These are phyloP conservation scores for Groenewaldozyma tartarivorans DNA, from an alignment of 805 yeast species.

Conservation along the genomic window DNA sequence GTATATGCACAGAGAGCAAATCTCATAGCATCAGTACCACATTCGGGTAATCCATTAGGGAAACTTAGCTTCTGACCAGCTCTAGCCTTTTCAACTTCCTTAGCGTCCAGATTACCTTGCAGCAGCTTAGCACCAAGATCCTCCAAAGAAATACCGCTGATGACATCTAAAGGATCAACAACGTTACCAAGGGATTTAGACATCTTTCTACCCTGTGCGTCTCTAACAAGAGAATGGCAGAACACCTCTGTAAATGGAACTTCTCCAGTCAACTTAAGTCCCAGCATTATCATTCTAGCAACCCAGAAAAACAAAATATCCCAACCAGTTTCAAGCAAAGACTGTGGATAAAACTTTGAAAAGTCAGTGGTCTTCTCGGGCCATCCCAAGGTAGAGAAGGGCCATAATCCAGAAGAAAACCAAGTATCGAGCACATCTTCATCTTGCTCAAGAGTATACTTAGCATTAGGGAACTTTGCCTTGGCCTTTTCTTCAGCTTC, in stretches of 20 bases:
- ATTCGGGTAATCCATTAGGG: conserved; percentile 97
- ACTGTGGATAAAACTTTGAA: conserved; percentile 76
- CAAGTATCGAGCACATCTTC: conserved; percentile 98
- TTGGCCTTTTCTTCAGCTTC: conserved; percentile 83
- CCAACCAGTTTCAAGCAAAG: conserved; percentile 98
- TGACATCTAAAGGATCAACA: conserved; percentile 91
- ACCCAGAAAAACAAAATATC: conserved; percentile 99
- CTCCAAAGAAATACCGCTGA: conserved; percentile 74
- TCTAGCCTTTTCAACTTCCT: conserved; percentile 78
- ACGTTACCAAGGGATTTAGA: conserved; percentile 97
- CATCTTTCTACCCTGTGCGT: conserved; percentile 99
- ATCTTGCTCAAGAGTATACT: conserved; percentile 79
- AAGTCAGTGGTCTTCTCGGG: conserved; percentile 69
- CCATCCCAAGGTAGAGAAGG: conserved; percentile 95
- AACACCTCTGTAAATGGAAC: conserved; percentile 94
- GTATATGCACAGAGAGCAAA: conserved; percentile 97
- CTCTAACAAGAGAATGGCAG: conserved; percentile 97
- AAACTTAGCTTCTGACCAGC: conserved; percentile 81
- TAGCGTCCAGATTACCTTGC: conserved; percentile 79
- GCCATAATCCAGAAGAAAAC: conserved; percentile 98
- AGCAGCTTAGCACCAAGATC: conserved; percentile 67
- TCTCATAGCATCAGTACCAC: conserved; percentile 98
- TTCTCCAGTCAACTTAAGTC: conserved; percentile 80
- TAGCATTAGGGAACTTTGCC: conserved; percentile 57
- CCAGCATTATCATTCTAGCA: conserved; percentile 87